Evolutionary conservation across 1,284 basidiomycete genomes (phyloP).

Genomic region (Trichosporon faecale): DNA sequence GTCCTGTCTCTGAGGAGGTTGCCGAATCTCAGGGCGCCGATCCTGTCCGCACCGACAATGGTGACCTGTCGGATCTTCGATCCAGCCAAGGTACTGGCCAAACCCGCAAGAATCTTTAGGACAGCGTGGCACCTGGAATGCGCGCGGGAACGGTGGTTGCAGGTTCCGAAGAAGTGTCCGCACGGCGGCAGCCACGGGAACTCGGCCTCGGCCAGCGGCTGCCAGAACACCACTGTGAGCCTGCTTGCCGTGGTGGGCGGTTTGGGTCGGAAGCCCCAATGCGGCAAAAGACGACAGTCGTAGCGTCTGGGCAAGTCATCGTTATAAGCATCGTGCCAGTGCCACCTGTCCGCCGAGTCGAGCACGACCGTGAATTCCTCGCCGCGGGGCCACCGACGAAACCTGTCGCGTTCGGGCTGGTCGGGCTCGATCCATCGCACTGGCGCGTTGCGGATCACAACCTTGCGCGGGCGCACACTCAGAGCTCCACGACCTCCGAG

Average conservation of each 20-base stretch:
- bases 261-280: not conserved
- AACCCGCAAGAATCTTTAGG: not conserved
- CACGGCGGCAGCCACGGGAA: not conserved
- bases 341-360: not conserved
- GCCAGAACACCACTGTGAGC: not conserved
- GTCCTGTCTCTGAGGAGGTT: not conserved
- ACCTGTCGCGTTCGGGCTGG: not conserved
- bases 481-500: no score
- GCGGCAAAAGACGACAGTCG: not conserved
- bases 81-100: not conserved
- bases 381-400: not conserved
- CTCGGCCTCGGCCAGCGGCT: not conserved
- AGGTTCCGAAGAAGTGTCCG: not conserved
- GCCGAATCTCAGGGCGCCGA: not conserved
- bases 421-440: not conserved
- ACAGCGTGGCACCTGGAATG: not conserved
- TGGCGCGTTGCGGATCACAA: not conserved
- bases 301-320: not conserved
- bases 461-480: not conserved
- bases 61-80: not conserved
- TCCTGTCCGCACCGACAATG: not conserved
- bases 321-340: not conserved
- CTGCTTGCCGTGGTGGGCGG: not conserved
- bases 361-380: not conserved
- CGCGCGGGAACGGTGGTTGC: not conserved